Evolutionary conservation across 176 grass and related monocot genomes (phyloP), one percentile per base, ranked within the genome.

Genomic region (Sorghum bicolor): DNA sequence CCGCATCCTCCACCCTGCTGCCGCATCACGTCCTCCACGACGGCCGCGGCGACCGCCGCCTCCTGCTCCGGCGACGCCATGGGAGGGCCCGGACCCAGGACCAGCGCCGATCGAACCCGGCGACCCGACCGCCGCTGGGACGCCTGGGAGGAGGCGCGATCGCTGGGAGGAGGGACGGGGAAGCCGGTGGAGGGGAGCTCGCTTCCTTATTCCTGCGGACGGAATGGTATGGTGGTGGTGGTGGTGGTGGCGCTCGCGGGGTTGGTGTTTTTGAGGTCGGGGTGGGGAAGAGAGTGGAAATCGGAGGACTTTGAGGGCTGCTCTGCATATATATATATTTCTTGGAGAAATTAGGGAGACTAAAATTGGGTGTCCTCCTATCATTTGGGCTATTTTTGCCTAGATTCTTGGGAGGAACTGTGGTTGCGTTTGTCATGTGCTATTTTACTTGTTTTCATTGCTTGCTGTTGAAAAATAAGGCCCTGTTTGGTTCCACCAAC

Each of bases 1-100:
- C 53, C 33, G 17, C 44, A 47, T 20, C 60, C 79, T 58, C 83
- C 78, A 2, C 65, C 75, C 3, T 78, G 52, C 75, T 39, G 30
- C 81, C 52, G 80, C 31, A 64, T 37, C 17, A 31, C 50, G 20
- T 88, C 81, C 70, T 84, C 85, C 52, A 72, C 64, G 39, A 77
- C 70, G 85, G 80, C 63, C 62, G 52, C 67, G n/a, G 84, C 75
- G 65, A 57, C 79, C 88, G 30, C 68, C 81, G 16, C 39, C 32
- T 84, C 89, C 79, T 3, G 44, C 73, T 82, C 79, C 74, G 66
- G 36, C 67, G 84, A 78, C 83, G 73, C 79, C 88, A 90, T 90
- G 48, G 74, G 52, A 82, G 53, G 28, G 38, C 43, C 78, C 41
- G 37, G 75, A 77, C 60, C 60, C 50, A 43, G 72, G 72, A 72